Evolutionary conservation across 2,329 filamentous ascomycete species (phyloP).

Genomic region (Magnaporthales sp.): DNA sequence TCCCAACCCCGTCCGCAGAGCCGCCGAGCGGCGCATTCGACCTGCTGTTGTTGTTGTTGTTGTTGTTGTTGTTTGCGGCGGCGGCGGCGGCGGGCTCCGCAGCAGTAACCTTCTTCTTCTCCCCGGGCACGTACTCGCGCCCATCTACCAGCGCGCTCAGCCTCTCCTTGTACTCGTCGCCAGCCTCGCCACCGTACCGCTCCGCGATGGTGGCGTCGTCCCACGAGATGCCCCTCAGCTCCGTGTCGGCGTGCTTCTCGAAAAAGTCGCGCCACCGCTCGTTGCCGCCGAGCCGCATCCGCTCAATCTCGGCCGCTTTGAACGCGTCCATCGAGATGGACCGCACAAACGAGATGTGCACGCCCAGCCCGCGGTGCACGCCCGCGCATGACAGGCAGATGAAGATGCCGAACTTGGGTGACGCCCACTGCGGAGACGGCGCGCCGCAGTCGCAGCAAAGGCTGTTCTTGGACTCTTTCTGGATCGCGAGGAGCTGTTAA

Average conservation of each 20-base stretch:
- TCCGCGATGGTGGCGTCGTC: slow-evolving; percentile 86
- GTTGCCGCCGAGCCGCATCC: slow-evolving; percentile 91
- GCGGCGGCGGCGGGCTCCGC: slow-evolving; percentile 22
- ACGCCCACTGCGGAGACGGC: slow-evolving; percentile 94
- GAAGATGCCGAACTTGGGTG: slow-evolving; percentile 96
- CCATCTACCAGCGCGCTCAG: slow-evolving; percentile 82
- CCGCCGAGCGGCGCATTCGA: slow-evolving; percentile 26
- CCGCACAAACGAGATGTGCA: slow-evolving; percentile 97
- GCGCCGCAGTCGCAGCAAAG: slow-evolving; percentile 92
- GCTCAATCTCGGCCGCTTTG: slow-evolving; percentile 83
- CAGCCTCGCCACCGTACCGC: slow-evolving; percentile 79
- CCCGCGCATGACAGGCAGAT: slow-evolving; percentile 96
- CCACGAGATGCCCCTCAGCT: slow-evolving; percentile 62
- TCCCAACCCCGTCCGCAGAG: not conserved
- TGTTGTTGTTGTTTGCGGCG: too few relatives aligned
- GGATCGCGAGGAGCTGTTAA: slow-evolving; percentile 75
- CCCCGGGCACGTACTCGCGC: slow-evolving; percentile 70
- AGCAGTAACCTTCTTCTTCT: slow-evolving; percentile 37
- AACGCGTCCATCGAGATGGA: slow-evolving; percentile 99
- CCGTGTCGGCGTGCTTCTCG: slow-evolving; percentile 58
- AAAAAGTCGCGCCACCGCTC: slow-evolving; percentile 82
- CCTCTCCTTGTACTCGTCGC: slow-evolving; percentile 92
- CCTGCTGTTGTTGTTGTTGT: slow-evolving; percentile 23
- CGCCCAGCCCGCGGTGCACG: slow-evolving; percentile 86
- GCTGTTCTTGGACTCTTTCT: slow-evolving; percentile 84